Base-by-base conservation (phyloP, 805 yeast genomes). In the Metschnikowia similis region DNA sequence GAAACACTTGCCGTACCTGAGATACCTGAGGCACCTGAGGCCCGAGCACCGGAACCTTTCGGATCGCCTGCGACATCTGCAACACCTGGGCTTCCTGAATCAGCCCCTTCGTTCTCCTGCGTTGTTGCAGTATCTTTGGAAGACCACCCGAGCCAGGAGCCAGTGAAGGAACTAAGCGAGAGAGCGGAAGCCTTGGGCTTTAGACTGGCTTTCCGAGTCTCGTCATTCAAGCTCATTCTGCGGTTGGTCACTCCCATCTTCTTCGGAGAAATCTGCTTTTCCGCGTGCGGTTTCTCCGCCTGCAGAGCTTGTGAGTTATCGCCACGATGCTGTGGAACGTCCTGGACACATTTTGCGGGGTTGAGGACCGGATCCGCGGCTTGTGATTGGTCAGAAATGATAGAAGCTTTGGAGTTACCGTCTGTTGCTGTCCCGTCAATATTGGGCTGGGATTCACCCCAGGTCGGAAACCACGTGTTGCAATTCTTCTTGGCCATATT, bases 91-190 rank as follows among this genome's bases (percentile, higher is more conserved):
- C 21, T 4, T 5, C 14, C 34, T 16, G n/a, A 13, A 13, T 8
- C 42, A 13, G 4, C 34, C 13, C 13, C 28, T 14, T 41, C 35
- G 21, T 13, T 26, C n/a, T 37, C 41, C 14, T 13, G 30, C 27
- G 29, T 35, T 11, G 31, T 8, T 16, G n/a, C 7, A 4, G 49
- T 44, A 29, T 53, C 36, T 17, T 40, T 55, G n/a, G 57, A 34
- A 30, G 55, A 47, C 70, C 70, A 65, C 28, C 56, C 54, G 7
- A 66, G 54, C 71, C 72, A 69, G 8, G 66, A 52, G 5, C 61
- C 58, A 8, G 27, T 43, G 27, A 43, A 43, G 6, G 46, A 43
- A 28, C 35, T 43, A 39, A 66, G 49, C 0, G 69, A 64, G 2
- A 60, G 44, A 4, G 63, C 57, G 3, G 69, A 65, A 5, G 61